Conservation (phyloP, 2,329 filamentous ascomycete species). For the Curvularia sp. region DNA sequence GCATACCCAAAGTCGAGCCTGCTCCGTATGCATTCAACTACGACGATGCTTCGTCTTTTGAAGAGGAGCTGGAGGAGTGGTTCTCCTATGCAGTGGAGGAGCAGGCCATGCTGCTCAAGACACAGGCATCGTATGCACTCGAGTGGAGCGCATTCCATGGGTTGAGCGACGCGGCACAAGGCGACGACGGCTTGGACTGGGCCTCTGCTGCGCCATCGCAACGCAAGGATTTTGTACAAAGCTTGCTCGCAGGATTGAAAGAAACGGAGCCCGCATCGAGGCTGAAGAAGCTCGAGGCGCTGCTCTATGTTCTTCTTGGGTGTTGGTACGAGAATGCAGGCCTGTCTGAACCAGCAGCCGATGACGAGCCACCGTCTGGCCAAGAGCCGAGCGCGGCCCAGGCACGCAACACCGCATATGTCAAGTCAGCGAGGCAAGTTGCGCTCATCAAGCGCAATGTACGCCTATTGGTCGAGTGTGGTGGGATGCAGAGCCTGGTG, state of each 20-base stretch:
- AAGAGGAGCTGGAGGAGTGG: conserved; percentile 96
- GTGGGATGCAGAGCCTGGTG: conserved; percentile 52
- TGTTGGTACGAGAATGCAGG: conserved; percentile 60
- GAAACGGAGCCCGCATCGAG: conserved; percentile 38
- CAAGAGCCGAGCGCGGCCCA: conserved; percentile 17
- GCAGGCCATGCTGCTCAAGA: conserved; percentile 76
- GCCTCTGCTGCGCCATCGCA: conserved; percentile 66
- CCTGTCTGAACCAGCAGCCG: conserved; percentile 18
- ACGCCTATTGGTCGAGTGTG: conserved; percentile 50
- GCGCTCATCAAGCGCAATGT: conserved; percentile 56
- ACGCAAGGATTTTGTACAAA: conserved; percentile 64
- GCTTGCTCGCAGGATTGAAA: conserved; percentile 44
- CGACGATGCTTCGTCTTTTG: conserved; percentile 63
- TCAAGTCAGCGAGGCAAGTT: conserved; percentile 52
- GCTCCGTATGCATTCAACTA: conserved; percentile 77
- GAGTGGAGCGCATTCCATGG: conserved; percentile 64
- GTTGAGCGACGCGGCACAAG: conserved; percentile 50
- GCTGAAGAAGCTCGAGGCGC: conserved; percentile 51
- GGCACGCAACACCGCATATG: conserved; percentile 27
- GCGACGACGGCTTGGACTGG: conserved; percentile 66
- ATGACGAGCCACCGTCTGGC: conserved; percentile 20
- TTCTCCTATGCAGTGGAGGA: conserved; percentile 92
- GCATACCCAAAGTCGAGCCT: conserved; percentile 53
- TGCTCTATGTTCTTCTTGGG: conserved; percentile 57
- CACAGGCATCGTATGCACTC: conserved; percentile 77